Conservation (phyloP, 768 basidiomycete species). For the Termitomyces sp. region DNA sequence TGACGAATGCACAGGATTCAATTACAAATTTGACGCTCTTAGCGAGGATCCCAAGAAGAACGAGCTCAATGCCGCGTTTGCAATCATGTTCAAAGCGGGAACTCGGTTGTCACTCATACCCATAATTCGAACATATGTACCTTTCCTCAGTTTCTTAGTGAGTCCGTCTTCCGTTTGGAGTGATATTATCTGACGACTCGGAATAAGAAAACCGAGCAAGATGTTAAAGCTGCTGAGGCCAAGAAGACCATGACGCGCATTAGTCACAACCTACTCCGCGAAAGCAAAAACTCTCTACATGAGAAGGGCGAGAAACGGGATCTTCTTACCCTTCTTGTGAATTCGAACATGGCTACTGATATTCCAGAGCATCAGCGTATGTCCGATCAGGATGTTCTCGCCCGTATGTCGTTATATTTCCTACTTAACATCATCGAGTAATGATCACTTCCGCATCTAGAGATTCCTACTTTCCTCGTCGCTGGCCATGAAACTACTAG, state of each 20-base stretch:
- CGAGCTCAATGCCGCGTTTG: constrained; percentile 44
- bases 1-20: constrained; percentile 18
- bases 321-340: constrained; percentile 39
- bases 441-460: constrained; percentile 17
- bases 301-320: constrained; percentile 32
- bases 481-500: constrained; percentile 47
- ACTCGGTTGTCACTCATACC: constrained; percentile 25
- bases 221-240: constrained; percentile 16
- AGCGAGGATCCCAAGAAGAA: constrained; percentile 24
- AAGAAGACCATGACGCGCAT: constrained; percentile 35
- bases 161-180: constrained; percentile 6
- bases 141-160: constrained; percentile 29
- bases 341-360: constrained; percentile 51
- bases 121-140: constrained; percentile 25
- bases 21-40: constrained; percentile 22
- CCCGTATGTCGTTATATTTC: constrained; percentile 5
- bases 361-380: constrained; percentile 15
- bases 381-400: constrained; percentile 16
- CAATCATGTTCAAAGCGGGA: constrained; percentile 37
- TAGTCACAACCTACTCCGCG: constrained; percentile 32
- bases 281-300: constrained; percentile 33
- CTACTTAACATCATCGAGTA: not conserved
- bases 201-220: constrained; percentile 15
- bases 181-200: not conserved
- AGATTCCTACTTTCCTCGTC: constrained; percentile 44